These are phyloP conservation scores for Kurtzmaniella natalensis DNA, from an alignment of 1,139 yeast species.

Conservation along the genomic window DNA sequence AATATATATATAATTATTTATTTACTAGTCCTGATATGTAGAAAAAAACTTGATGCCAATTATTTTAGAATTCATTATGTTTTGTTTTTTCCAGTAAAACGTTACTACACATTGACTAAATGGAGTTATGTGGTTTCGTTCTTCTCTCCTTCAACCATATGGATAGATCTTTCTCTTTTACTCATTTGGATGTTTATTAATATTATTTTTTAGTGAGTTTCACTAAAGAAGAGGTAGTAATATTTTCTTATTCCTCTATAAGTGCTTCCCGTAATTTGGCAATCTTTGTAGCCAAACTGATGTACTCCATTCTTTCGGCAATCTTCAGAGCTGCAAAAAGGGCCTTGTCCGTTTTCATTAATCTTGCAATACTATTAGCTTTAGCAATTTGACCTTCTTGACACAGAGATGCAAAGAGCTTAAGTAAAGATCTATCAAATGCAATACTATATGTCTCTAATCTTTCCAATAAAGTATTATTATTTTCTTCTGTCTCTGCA, in stretches of 20 bases:
- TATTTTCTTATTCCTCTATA: slow-evolving; percentile 22
- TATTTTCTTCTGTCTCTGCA: slow-evolving; percentile 30
- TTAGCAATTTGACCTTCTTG: slow-evolving; percentile 58
- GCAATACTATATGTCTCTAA: slow-evolving; percentile 45
- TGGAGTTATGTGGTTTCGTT: too few relatives aligned
- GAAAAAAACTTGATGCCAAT: too few relatives aligned
- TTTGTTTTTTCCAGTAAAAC: too few relatives aligned
- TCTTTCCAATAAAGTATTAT: slow-evolving; percentile 42
- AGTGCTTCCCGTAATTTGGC: slow-evolving; percentile 57
- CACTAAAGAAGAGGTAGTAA: too few relatives aligned
- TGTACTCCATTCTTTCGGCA: slow-evolving; percentile 72
- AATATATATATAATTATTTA: too few relatives aligned
- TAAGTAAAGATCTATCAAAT: slow-evolving; percentile 71
- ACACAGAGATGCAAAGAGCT: slow-evolving; percentile 76
- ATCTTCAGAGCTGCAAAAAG: slow-evolving; percentile 80
- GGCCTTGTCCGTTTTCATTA: slow-evolving; percentile 74
- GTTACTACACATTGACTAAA: too few relatives aligned
- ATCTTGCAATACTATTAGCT: slow-evolving; percentile 66
- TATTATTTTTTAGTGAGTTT: too few relatives aligned
- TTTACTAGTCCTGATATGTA: too few relatives aligned
- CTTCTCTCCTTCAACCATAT: too few relatives aligned
- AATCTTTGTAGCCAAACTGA: slow-evolving; percentile 62
- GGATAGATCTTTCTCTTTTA: too few relatives aligned
- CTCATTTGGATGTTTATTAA: too few relatives aligned
- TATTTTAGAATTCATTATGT: too few relatives aligned